Evolutionary conservation across 164 flowering plant genomes (phyloP).

Genomic region (Stephania yunnanensis): DNA sequence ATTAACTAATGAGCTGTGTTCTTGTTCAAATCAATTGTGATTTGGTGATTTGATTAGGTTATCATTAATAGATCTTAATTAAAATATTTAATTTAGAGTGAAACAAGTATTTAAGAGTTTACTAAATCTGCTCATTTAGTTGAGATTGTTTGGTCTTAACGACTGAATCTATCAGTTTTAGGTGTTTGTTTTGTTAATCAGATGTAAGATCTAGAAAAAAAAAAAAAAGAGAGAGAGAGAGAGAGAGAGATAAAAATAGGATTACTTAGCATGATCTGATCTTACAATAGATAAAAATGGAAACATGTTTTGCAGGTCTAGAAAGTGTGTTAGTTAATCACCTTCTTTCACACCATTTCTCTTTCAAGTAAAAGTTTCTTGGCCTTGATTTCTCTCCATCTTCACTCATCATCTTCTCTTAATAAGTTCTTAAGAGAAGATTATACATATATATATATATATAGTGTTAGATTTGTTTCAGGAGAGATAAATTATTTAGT

Average conservation of each 20-base stretch:
- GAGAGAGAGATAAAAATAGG: not conserved
- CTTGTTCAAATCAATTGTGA: no score
- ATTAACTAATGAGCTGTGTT: not conserved
- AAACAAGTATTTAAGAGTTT: no score
- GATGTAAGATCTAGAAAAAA: not conserved
- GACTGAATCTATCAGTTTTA: not conserved
- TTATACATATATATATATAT: no score
- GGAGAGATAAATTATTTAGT: not conserved
- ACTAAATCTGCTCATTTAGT: not conserved
- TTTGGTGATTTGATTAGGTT: not conserved
- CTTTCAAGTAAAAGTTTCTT: not conserved
- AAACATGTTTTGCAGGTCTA: slow-evolving; percentile 12
- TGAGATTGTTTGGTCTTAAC: not conserved
- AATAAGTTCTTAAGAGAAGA: not conserved
- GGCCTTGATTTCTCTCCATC: not conserved
- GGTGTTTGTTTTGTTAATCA: slow-evolving; percentile 6
- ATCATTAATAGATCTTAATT: not conserved
- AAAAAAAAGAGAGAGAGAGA: not conserved
- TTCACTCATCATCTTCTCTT: not conserved
- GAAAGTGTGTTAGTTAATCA: slow-evolving; percentile 2
- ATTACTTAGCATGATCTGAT: no score
- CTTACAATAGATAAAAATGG: slow-evolving; percentile 25
- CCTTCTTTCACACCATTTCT: not conserved
- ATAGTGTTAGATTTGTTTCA: not conserved
- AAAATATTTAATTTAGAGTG: not conserved